Percentiles rank a stretch among this genome's conserved stretches.
Conservation (phyloP, 2,329 filamentous ascomycete genomes). For the Zymoseptoria passerinii region DNA sequence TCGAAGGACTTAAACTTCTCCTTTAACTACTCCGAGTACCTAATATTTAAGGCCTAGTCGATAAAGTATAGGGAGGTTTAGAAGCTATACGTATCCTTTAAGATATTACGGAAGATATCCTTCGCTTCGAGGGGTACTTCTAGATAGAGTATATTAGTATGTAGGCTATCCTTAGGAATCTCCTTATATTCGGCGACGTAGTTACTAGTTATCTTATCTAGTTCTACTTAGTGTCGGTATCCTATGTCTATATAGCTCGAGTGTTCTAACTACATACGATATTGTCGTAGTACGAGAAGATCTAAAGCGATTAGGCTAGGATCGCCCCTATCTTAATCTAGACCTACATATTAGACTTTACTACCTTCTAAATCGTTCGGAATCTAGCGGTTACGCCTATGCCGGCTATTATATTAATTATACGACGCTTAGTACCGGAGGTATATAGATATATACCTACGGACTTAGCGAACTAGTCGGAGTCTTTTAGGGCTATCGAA, state of each 20-base stretch:
- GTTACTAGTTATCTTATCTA: background rate
- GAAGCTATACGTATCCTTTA: too few species aligned
- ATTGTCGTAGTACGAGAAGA: background rate
- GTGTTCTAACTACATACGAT: background rate
- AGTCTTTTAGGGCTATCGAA: background rate
- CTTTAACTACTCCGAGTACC: background rate
- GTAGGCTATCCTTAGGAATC: background rate
- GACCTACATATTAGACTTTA: background rate
- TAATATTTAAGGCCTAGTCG: background rate
- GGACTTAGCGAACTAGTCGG: background rate
- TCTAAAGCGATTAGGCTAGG: background rate
- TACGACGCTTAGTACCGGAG: background rate
- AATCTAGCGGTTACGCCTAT: background rate
- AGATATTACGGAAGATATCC: background rate
- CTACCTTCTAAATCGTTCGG: background rate
- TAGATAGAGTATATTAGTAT: background rate
- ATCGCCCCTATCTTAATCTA: background rate
- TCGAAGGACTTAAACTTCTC: background rate
- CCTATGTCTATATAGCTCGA: background rate
- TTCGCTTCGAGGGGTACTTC: background rate
- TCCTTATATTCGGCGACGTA: background rate
- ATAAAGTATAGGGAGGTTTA: too few species aligned
- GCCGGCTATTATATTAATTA: background rate
- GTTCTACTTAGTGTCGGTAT: background rate
- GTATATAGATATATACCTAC: background rate